phyloP scores from a whole-genome alignment of 2,329 filamentous ascomycete genomes.

The Fusarium subglutinans region DNA sequence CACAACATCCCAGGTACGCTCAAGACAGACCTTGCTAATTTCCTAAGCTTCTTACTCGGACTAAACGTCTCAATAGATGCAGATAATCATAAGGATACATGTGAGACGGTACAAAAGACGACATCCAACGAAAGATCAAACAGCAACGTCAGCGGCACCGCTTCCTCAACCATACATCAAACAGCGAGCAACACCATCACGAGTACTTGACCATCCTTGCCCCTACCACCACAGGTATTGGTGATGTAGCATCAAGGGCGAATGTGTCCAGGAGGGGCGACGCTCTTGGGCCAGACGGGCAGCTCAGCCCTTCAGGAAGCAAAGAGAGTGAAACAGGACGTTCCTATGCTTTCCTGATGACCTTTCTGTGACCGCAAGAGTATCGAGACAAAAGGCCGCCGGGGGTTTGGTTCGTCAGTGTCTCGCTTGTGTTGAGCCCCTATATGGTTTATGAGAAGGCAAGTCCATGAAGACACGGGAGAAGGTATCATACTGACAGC shows the following conservation, averaged over 20 bases:
- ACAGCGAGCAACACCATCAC: not conserved
- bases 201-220: fast-evolving
- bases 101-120: too few species aligned
- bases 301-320: not conserved
- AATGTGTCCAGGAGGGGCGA: too few species aligned
- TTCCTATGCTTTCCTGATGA: not conserved
- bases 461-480: not conserved
- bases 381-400: not conserved
- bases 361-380: fast-evolving
- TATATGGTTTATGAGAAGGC: not conserved
- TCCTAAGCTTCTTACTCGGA: not conserved
- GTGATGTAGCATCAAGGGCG: not conserved
- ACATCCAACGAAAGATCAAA: not conserved
- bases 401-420: not conserved
- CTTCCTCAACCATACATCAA: fast-evolving
- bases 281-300: not conserved
- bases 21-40: too few species aligned
- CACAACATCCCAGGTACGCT: not conserved
- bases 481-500: not conserved
- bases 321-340: not conserved
- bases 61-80: not conserved
- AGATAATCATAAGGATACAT: too few species aligned
- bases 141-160: not conserved
- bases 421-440: not conserved
- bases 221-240: fast-evolving